Base-by-base conservation (phyloP, 140 eudicot genomes). In the Anethum foeniculum region DNA sequence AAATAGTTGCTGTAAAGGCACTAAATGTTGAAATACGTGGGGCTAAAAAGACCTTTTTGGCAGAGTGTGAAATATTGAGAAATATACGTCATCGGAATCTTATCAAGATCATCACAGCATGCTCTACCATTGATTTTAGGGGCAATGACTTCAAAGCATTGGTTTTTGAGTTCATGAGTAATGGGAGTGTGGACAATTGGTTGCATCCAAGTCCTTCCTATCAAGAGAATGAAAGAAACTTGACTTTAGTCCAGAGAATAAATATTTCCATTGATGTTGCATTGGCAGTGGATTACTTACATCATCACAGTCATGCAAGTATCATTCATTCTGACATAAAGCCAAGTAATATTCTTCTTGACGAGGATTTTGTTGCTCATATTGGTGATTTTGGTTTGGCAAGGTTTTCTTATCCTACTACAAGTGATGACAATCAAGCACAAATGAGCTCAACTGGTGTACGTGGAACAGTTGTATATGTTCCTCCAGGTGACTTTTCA, bases 391-490 rank as follows among this genome's bases (percentile, higher is more conserved):
- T 65, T 30, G 73, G 41, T 32, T 65, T 65, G 39, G 73, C 73
- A 7, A 65, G 73, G 39, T 25, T 65, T 65, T 5, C 39, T 65
- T 11, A 12, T 25, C 23, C 16, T 28, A 10, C 73, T 2, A 65
- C 41, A 13, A 3, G 41, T 10, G 73, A 65, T 25, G 41, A 3
- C 39, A 65, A 65, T 65, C 73, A 65, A 25, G 8, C 73, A 65
- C 41, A 65, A 3, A 65, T 18, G 39, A 65, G 73, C 13, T 65
- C 73, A 65, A 65, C 39, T 5, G 21, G 41, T 32, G 39, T 65
- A 25, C 36, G 21, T 25, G 73, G 71, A 62, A 62, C 71, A 8
- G 18, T 39, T 32, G 82, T 36, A 27, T 84, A 81, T 25, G 32
- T 15, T 68, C 80, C 83, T 25, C 73, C 73, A 65, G 23, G 73